Base-by-base conservation (phyloP, 768 basidiomycete genomes). In the Rhodosporidiobolus sp. region DNA sequence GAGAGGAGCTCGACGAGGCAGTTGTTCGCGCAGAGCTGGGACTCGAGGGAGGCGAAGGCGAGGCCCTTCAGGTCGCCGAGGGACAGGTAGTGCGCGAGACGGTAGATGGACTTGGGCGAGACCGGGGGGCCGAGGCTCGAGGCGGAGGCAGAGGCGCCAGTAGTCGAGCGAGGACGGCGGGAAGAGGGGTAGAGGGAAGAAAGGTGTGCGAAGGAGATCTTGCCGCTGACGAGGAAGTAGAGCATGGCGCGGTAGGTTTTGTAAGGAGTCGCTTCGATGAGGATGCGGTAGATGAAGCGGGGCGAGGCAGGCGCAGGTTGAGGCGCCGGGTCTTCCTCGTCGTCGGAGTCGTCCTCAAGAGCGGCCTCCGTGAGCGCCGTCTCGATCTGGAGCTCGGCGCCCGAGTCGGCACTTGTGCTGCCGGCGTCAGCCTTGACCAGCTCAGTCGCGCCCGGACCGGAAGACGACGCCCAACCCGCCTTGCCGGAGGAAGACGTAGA, bases 181-280 rank as follows among this genome's bases (percentile, higher is more conserved):
- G 48, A 24, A 30, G 16, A 11, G 30, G 32, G 11, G 20, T 38
- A 26, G 20, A 65, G 54, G 45, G 59, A 55, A 1, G 38, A 38
- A 30, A 67, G 58, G 10, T 20, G 52, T 4, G 52, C 28, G 43
- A 67, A 67, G 52, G 22, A 16, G 43, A 60, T 61, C 34, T 61
- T 22, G 30, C 50, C 49, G 24, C 58, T 67, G 28, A 24, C n/a
- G 49, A 67, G n/a, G 38, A 24, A 67, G 59, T 14, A 24, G 19
- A 67, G 50, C 30, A 55, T 38, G 38, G 66, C 66, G 3, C 43
- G 38, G 66, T 67, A 67, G 43, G 58, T 67, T 43, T 28, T 43
- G 59, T 54, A 67, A 10, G 66, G 43, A 2, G 58, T 32, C 20
- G 32, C 49, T 35, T 5, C 20, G 53, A 67, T 46, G 24, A 43